Conservation (phyloP, 805 yeast genomes). For the Yamadazyma kitorensis region DNA sequence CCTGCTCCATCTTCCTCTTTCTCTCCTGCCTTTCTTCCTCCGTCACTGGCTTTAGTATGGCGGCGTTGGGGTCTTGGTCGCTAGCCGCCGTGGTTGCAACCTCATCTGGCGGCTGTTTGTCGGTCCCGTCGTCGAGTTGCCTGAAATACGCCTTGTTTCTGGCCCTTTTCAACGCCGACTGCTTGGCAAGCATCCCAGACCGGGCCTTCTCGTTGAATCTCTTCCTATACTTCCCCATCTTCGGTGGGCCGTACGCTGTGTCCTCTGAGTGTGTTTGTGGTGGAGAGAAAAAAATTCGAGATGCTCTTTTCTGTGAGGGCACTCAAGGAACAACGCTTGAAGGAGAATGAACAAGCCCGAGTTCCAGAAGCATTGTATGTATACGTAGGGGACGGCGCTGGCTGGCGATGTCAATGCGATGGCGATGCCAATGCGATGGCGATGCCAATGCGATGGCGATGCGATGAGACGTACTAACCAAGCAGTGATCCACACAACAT, state of each 20-base stretch:
- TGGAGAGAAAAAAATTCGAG: too few species aligned
- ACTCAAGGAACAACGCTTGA: too few species aligned
- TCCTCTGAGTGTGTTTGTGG: too few species aligned
- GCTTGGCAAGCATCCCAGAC: slow-evolving; percentile 78
- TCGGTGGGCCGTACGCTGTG: not conserved
- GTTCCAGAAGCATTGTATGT: slow-evolving; percentile 24
- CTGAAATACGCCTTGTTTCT: slow-evolving; percentile 68
- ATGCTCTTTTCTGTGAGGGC: too few species aligned
- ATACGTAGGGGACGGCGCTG: too few species aligned
- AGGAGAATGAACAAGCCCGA: slow-evolving; percentile 17
- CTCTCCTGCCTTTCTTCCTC: slow-evolving; percentile 60
- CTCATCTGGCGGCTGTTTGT: slow-evolving; percentile 14
- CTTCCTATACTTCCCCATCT: slow-evolving; percentile 79
- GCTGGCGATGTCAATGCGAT: too few species aligned
- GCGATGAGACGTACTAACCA: slow-evolving; percentile 15
- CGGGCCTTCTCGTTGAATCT: slow-evolving; percentile 85
- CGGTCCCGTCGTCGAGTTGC: slow-evolving; percentile 41
- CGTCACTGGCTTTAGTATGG: slow-evolving; percentile 58
- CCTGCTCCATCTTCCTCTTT: slow-evolving; percentile 61
- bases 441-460: too few species aligned
- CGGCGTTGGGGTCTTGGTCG: slow-evolving; percentile 54
- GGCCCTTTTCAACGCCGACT: slow-evolving; percentile 61
- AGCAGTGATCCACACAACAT: slow-evolving; percentile 45
- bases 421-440: too few species aligned
- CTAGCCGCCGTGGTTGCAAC: slow-evolving; percentile 2